Evolutionary conservation across 441 rosid species (phyloP).

Genomic region (Pelargonium australe): DNA sequence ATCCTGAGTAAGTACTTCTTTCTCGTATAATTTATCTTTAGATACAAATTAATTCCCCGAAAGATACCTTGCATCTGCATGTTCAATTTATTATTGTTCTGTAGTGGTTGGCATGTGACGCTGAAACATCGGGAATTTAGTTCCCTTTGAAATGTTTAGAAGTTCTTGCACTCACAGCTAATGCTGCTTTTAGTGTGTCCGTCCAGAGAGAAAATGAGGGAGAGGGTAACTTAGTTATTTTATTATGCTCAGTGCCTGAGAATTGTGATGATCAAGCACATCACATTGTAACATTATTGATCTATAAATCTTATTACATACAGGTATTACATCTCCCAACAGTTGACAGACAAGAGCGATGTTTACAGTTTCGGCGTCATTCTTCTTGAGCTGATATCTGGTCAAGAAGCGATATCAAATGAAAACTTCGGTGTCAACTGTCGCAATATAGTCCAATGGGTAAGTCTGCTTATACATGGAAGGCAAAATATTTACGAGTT

Average conservation of each 20-base stretch:
- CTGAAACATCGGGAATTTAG: too few species aligned
- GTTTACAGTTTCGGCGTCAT: constrained; percentile 97
- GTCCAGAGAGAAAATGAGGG: too few species aligned
- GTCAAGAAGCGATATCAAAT: constrained; percentile 89
- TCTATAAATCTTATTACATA: constrained; percentile 14
- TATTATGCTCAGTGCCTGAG: too few species aligned
- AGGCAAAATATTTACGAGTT: background rate
- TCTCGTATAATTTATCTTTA: background rate
- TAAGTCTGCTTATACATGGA: constrained; percentile 25
- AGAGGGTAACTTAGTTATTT: too few species aligned
- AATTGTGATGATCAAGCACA: background rate
- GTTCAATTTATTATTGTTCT: too few species aligned
- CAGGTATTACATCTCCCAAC: constrained; percentile 96
- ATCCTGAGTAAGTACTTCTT: constrained; percentile 73
- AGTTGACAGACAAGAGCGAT: constrained; percentile 77
- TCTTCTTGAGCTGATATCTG: constrained; percentile 91
- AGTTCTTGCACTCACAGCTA: too few species aligned
- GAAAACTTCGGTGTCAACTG: constrained; percentile 86
- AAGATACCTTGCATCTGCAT: too few species aligned
- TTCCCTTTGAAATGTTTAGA: too few species aligned
- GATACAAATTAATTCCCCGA: too few species aligned
- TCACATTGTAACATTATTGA: background rate
- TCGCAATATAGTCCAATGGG: constrained; percentile 97
- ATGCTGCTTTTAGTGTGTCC: too few species aligned
- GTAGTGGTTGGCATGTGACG: too few species aligned